These are phyloP conservation scores for Microbotryum silenes-acaulis DNA, from an alignment of 1,284 basidiomycete species.

Conservation along the genomic window DNA sequence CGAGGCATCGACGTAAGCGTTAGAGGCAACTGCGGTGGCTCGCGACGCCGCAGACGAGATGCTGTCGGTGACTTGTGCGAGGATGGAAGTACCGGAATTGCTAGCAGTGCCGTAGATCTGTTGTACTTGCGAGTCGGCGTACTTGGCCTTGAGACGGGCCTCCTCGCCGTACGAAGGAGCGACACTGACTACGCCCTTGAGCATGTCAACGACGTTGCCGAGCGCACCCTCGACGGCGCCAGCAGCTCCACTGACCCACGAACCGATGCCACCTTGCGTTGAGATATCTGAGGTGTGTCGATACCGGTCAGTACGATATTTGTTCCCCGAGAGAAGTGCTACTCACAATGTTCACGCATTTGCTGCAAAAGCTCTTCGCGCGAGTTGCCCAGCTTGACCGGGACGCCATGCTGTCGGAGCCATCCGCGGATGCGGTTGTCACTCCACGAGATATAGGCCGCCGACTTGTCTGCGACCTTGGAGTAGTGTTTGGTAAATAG, in stretches of 20 bases:
- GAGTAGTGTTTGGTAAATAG: conserved; percentile 35
- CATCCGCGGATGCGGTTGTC: conserved; percentile 37
- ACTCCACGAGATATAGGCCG: conserved; percentile 36
- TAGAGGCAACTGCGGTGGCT: background rate
- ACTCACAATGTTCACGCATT: conserved; percentile 56
- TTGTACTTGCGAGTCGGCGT: conserved; percentile 26
- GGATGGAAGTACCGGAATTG: conserved; percentile 12
- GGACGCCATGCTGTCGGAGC: conserved; percentile 33
- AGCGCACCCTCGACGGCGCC: conserved; percentile 30
- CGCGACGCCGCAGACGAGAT: conserved; percentile 10
- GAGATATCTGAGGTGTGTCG: conserved; percentile 22
- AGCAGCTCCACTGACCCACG: conserved; percentile 24
- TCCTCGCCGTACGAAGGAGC: conserved; percentile 31
- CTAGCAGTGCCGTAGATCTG: conserved; percentile 20
- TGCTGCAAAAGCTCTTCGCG: conserved; percentile 63
- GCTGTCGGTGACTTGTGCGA: conserved; percentile 12
- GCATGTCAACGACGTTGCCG: conserved; percentile 30
- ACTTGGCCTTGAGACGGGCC: conserved; percentile 34
- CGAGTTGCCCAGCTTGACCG: conserved; percentile 15
- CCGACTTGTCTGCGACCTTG: conserved; percentile 25
- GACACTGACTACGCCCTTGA: conserved; percentile 33
- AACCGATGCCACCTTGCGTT: conserved; percentile 29
- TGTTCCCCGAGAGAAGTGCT: too few relatives aligned
- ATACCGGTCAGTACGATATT: background rate
- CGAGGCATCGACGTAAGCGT: background rate